Base-by-base conservation (phyloP, 2,329 filamentous ascomycete species). In the Ramularia endophylla region DNA sequence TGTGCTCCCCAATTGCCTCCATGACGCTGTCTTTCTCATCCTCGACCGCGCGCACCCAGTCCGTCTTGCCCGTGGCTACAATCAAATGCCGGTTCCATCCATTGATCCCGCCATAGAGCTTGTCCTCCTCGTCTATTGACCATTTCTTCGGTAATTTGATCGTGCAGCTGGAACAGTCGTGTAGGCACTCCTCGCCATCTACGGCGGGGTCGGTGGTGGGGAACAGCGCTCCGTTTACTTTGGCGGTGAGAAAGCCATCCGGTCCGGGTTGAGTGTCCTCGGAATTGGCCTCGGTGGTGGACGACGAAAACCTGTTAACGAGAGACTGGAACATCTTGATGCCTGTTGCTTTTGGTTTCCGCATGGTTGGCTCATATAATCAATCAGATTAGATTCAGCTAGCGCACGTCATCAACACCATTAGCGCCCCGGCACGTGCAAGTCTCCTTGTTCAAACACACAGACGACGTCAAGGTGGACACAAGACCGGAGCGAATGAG, bases 51-150 rank as follows among this genome's bases (percentile, higher is more conserved):
- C 86, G 70, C 59, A 90, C 84, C 92, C 92, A 98, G 66, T 98
- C 92, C 18, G 82, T 77, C 76, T 95, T 95, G 47, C 88, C 87
- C n/a, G 92, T 98, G 17, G 87, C 92, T 12, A 97, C 87, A 22
- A 98, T 70, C 47, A 95, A 62, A 66, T 98, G 92, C 15, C 88
- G 92, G 57, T 79, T 82, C 85, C 87, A 97, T 27, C 81, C 87
- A 58, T 87, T 85, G 48, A 95, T 77, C 44, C 85, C 73, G 1
- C 90, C 92, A 60, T 94, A 97, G 36, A 98, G 68, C 55, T 81
- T 71, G 60, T 95, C 87, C 5, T 74, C 69, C 62, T 83, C 77
- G 43, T 97, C 85, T 41, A 95, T 79, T 3, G 70, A 70, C 60
- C 79, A 83, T 51, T 77, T 78, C 58, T 81, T 80, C 27, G 90